Evolutionary conservation across 1,139 yeast genomes (phyloP), one percentile per base, ranked within the genome.

Genomic region (Komagataea norvegica): DNA sequence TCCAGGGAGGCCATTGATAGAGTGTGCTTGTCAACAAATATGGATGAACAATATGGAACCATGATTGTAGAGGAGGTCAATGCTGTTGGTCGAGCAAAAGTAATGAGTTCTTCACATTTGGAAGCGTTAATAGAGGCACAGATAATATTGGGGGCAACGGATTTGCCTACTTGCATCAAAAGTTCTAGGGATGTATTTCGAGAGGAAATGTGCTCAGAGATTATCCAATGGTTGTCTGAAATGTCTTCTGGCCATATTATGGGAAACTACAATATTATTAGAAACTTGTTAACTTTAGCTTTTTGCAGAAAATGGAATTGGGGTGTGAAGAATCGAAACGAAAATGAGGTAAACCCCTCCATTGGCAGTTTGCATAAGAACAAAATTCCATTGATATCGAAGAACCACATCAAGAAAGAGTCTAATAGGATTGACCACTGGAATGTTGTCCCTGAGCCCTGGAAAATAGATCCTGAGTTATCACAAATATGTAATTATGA

Each of bases 201-300:
- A 38, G 95, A 87, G 56, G 91, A 84, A 41, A 79, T 84, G 87
- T 79, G 84, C 47, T 79, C 75, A 37, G 87, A 80, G 43, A 75
- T 86, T 17, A 56, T 85, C 8, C 53, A 59, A 16, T 84, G 94
- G 89, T 55, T 86, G 4, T 61, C 65, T 25, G 83, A 77, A 31
- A 58, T 87, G 31, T 67, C 83, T 0, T 71, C 68, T 40, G 70
- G 82, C 24, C 72, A 75, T 31, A 52, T 83, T 18, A 70, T 71
- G 43, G 75, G 74, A 16, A 69, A 72, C 31, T 72, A 73, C 45
- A 60, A 63, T 29, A 51, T 65, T 1, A 60, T 74, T 2, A 68
- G 82, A 39, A 70, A 76, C 35, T 53, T 74, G 1, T 65, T 84
- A 14, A 75, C 87, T 39, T 62, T 64, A 39, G 79, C 83, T 1